Conservation (phyloP, 2,329 filamentous ascomycete genomes). For the Aspergillus spinulosporus region DNA sequence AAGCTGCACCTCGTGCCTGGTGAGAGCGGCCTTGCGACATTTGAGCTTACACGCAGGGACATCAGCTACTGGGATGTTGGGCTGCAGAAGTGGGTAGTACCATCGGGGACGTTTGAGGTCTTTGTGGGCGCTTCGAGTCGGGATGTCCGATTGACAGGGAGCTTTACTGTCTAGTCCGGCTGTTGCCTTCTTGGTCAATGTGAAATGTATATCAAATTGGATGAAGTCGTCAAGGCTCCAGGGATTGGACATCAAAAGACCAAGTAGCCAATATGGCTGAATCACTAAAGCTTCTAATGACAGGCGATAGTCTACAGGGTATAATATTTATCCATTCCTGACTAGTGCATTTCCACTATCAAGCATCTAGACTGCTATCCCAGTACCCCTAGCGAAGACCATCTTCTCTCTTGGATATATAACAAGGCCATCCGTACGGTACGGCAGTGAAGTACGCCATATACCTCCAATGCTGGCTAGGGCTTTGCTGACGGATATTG, state of each 20-base stretch:
- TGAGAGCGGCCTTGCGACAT: conserved; percentile 43
- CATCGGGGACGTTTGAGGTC: conserved; percentile 24
- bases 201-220: too few relatives aligned
- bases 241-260: too few relatives aligned
- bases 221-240: too few relatives aligned
- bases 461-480: background rate
- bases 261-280: too few relatives aligned
- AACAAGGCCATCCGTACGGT: conserved; percentile 3
- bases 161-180: conserved; percentile 8
- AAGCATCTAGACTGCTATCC: too few relatives aligned
- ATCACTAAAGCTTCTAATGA: too few relatives aligned
- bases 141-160: conserved; percentile 25
- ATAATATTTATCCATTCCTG: too few relatives aligned
- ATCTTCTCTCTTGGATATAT: background rate
- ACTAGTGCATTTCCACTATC: too few relatives aligned
- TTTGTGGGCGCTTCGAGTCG: conserved; percentile 29
- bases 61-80: conserved; percentile 40
- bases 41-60: conserved; percentile 46
- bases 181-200: background rate
- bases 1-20: conserved; percentile 50
- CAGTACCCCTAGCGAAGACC: background rate
- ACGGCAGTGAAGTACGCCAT: conserved; percentile 6
- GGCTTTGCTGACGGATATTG: background rate
- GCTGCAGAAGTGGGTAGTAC: conserved; percentile 38
- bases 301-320: too few relatives aligned